These are phyloP conservation scores for Bryum argenteum DNA, from an alignment of 225 moss, liverwort and hornwort species.

Conservation along the genomic window DNA sequence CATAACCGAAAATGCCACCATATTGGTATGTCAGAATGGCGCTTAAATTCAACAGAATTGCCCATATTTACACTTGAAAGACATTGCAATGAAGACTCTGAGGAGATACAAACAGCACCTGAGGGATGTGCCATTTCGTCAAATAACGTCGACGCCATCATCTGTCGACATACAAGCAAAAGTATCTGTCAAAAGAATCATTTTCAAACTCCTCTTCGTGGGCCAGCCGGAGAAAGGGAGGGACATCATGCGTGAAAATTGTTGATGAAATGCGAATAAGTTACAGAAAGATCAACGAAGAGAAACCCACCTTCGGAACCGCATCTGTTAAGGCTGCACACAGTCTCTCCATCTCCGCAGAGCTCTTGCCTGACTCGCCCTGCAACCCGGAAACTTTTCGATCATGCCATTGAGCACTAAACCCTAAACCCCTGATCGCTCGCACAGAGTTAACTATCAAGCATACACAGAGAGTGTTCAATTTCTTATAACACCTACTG, in stretches of 20 bases:
- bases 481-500: background rate
- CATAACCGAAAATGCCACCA: too few relatives aligned
- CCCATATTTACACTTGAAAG: too few relatives aligned
- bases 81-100: too few relatives aligned
- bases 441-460: constrained; percentile 11
- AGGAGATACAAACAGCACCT: constrained; percentile 15
- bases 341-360: constrained; percentile 52
- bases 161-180: constrained; percentile 31
- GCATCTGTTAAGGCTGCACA: constrained; percentile 52
- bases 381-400: constrained; percentile 31
- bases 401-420: background rate
- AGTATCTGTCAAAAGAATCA: too few relatives aligned
- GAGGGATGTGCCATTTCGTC: constrained; percentile 35
- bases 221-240: too few relatives aligned
- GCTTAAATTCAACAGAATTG: too few relatives aligned
- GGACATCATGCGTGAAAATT: too few relatives aligned
- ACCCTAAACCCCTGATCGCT: constrained; percentile 2
- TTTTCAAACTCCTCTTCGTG: too few relatives aligned
- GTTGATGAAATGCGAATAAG: too few relatives aligned
- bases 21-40: too few relatives aligned
- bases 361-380: constrained; percentile 45
- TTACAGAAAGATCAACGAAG: background rate
- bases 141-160: constrained; percentile 45
- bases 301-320: constrained; percentile 55
- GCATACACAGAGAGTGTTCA: background rate